Evolutionary conservation across 1,284 basidiomycete genomes (phyloP).

Genomic region (Golubevia sp.): DNA sequence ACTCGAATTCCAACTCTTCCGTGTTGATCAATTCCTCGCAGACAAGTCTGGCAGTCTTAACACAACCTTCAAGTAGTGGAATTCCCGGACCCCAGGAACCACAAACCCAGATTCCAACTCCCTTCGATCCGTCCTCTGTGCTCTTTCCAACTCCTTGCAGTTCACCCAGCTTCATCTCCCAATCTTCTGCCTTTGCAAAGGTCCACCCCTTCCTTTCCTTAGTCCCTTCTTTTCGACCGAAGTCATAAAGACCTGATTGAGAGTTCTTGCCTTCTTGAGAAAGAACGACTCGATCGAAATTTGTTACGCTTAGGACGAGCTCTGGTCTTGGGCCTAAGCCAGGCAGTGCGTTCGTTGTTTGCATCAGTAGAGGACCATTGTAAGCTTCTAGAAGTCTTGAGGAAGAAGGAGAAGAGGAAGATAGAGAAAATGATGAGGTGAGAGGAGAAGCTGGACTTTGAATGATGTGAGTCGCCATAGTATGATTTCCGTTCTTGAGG

Average conservation of each 20-base stretch:
- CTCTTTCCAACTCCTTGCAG: constrained; percentile 10
- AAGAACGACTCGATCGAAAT: constrained; percentile 43
- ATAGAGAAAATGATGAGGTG: not conserved
- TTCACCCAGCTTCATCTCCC: constrained; percentile 7
- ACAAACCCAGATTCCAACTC: constrained; percentile 20
- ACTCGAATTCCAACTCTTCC: too few relatives aligned
- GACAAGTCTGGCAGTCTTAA: not conserved
- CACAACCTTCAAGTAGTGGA: constrained; percentile 24
- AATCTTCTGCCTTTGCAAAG: not conserved
- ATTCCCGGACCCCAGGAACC: constrained; percentile 35
- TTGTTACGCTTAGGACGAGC: constrained; percentile 18
- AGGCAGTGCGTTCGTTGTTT: constrained; percentile 49
- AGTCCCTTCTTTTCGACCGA: not conserved
- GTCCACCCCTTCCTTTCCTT: not conserved
- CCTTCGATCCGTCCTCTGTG: not conserved
- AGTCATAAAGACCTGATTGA: constrained; percentile 17
- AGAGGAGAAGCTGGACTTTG: not conserved
- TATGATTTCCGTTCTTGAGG: constrained; percentile 6
- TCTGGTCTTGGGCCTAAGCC: constrained; percentile 15
- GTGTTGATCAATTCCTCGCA: too few relatives aligned
- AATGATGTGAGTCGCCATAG: constrained; percentile 50
- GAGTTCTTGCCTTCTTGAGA: constrained; percentile 7
- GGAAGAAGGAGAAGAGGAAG: not conserved
- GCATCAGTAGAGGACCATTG: constrained; percentile 19
- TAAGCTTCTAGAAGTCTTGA: not conserved